Evolutionary conservation across 2,329 filamentous ascomycete genomes (phyloP), one percentile per base, ranked within the genome.

Genomic region (Peltaster fructicola): DNA sequence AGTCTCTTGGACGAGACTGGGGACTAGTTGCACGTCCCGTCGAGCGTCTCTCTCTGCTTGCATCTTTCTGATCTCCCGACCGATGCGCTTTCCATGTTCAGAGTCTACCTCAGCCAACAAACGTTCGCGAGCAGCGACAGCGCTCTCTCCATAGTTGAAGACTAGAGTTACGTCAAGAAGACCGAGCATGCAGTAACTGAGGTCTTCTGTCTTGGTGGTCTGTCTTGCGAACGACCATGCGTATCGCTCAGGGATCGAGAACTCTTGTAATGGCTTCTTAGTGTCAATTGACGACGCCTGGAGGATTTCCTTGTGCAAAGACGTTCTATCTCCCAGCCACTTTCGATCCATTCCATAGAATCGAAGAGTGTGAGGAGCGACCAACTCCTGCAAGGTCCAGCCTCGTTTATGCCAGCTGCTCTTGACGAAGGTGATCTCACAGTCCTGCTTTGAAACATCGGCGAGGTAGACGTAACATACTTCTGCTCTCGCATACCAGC

Each of bases 361-460:
- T 10, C 25, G 12, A 9, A 32, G 12, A 14, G 13, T 12, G 8
- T 15, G 14, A 4, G 33, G 33, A 8, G 27, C 31, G 8, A 35
- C 20, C 14, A 34, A 17, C 17, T 34, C 33, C 19, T 32, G 29
- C 9, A 34, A 17, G 13, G 27, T 29, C 33, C 30, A 35, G 21
- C 27, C 30, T 21, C 29, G 15, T 7, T 21, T 29, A 12, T 28
- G 33, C 32, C 32, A 35, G 4, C 23, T 17, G 6, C 17, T 13
- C 4, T 29, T 10, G n/a, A n/a, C n/a, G n/a, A 3, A 15, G 3
- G 14, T 16, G 6, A 29, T 19, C 2, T 18, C 7, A n/a, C 8
- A 14, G 13, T 20, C 19, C 2, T 16, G 7, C 4, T 20, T 17
- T 6, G 8, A 17, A 22, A 34, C 31, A 16, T 34, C 31, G 3